phyloP scores from a whole-genome alignment of 2,329 filamentous ascomycete genomes.

The Microsporum canis region DNA sequence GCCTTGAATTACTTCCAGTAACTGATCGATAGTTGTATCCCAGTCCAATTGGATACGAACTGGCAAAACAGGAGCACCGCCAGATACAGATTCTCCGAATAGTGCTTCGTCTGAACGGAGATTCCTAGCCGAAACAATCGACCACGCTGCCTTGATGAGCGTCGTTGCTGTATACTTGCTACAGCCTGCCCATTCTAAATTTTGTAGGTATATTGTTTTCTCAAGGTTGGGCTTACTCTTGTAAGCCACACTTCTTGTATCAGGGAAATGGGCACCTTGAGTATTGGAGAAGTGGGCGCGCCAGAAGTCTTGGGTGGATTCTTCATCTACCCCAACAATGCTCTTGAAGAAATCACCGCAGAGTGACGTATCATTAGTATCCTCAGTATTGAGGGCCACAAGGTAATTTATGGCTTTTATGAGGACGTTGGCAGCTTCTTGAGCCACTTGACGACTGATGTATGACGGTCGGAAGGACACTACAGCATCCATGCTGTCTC shows the following conservation, averaged over 20 bases:
- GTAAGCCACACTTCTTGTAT: background rate
- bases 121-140: slow-evolving; percentile 7
- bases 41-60: slow-evolving; percentile 23
- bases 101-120: slow-evolving; percentile 27
- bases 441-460: background rate
- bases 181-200: background rate
- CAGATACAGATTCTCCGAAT: slow-evolving; percentile 31
- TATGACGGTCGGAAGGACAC: background rate
- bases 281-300: background rate
- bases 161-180: background rate
- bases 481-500: background rate
- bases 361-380: background rate
- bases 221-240: background rate
- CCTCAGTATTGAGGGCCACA: background rate
- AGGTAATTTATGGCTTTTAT: background rate
- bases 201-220: background rate
- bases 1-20: slow-evolving; percentile 43
- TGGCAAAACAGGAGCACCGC: slow-evolving; percentile 25
- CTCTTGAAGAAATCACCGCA: background rate
- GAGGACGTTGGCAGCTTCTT: background rate
- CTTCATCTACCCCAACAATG: background rate
- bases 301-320: slow-evolving; percentile 1
- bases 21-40: background rate
- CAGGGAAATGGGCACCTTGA: background rate
- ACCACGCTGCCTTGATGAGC: slow-evolving; percentile 9